These are phyloP conservation scores for Prunus campanulata DNA, from an alignment of 306 rosid genomes.

Conservation along the genomic window DNA sequence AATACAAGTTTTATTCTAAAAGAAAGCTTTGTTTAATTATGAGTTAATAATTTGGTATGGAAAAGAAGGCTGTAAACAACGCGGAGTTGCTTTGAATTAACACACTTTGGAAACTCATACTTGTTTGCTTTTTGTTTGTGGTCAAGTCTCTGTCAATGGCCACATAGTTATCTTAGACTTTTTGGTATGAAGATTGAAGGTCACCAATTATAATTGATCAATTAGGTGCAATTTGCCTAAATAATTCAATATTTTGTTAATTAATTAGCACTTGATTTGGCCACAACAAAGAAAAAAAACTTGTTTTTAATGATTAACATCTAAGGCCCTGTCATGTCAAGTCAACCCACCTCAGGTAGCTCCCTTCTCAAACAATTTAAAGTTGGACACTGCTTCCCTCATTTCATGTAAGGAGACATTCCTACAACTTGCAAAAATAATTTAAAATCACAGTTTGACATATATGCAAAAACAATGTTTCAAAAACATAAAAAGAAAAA, in stretches of 20 bases:
- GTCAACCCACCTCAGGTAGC: background rate
- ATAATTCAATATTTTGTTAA: background rate
- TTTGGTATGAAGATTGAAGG: background rate
- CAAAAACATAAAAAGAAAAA: too few species aligned
- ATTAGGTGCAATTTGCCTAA: background rate
- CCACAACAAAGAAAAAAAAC: background rate
- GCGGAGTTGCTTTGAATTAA: conserved; percentile 45
- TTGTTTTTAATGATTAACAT: background rate
- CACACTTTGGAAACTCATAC: background rate
- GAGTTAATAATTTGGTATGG: background rate
- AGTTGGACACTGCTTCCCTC: too few species aligned
- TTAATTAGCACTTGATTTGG: background rate
- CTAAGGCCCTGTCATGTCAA: background rate
- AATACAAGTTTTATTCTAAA: background rate
- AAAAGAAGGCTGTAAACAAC: conserved; percentile 13
- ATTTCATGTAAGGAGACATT: too few species aligned
- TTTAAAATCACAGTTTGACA: too few species aligned
- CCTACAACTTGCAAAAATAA: too few species aligned
- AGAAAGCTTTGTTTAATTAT: background rate
- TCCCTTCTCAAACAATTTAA: too few species aligned
- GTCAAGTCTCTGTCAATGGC: background rate
- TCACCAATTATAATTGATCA: background rate
- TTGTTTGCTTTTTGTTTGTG: background rate
- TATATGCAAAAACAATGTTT: too few species aligned
- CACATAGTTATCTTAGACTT: background rate